These are phyloP conservation scores for Sextonia rubra DNA, from an alignment of 164 flowering plant species.

Conservation along the genomic window DNA sequence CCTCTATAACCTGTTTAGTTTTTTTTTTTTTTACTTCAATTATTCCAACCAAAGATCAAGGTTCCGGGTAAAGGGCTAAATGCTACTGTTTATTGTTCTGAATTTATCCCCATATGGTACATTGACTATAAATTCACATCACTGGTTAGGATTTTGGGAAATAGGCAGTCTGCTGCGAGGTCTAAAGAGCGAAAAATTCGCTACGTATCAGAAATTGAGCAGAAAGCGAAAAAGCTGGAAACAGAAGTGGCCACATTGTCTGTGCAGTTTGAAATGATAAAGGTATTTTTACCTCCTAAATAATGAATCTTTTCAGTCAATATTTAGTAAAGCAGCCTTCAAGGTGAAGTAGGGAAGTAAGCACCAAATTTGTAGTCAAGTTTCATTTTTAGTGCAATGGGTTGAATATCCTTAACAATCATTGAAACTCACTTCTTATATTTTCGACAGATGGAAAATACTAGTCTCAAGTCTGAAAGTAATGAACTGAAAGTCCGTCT, in stretches of 20 bases:
- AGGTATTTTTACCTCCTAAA: slow-evolving; percentile 37
- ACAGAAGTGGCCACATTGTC: slow-evolving; percentile 87
- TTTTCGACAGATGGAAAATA: slow-evolving; percentile 77
- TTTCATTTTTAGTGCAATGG: neutral
- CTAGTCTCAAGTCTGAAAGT: slow-evolving; percentile 78
- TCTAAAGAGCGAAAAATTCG: slow-evolving; percentile 97
- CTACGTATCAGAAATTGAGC: slow-evolving; percentile 90
- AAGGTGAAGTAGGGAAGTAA: neutral
- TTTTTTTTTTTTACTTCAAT: no score
- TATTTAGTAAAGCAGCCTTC: neutral
- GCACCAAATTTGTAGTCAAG: neutral
- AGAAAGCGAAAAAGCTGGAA: slow-evolving; percentile 88
- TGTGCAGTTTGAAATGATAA: slow-evolving; percentile 82
- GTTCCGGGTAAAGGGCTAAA: no score
- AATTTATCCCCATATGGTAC: no score
- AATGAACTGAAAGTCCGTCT: slow-evolving; percentile 82
- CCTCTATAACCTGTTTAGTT: no score
- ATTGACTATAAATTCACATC: no score
- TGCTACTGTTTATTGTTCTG: no score
- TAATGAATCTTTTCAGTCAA: neutral
- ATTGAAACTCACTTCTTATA: neutral
- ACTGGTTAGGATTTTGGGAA: slow-evolving; percentile 80
- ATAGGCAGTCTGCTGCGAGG: slow-evolving; percentile 97
- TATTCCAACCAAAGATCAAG: no score
- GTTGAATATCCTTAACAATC: neutral